Conservation (phyloP, 2,329 filamentous ascomycete genomes). For the Fusarium haematococcum region DNA sequence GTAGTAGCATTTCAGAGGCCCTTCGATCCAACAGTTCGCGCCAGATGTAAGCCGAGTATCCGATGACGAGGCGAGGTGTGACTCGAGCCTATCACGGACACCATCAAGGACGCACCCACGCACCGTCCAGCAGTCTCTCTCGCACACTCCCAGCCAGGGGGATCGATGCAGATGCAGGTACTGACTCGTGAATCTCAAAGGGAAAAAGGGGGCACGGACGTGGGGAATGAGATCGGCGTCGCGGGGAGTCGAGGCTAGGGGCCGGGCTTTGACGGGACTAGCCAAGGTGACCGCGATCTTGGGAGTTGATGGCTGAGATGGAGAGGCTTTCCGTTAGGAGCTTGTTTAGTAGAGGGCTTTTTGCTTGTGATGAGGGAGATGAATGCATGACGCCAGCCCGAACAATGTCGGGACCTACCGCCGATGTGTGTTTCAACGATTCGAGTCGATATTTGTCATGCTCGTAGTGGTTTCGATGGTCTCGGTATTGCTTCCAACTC, state of each 20-base stretch:
- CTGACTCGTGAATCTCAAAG: constrained; percentile 14
- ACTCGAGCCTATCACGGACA: constrained; percentile 3
- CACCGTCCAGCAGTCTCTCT: background rate
- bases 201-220: constrained; percentile 8
- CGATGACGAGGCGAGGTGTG: background rate
- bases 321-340: constrained; percentile 4
- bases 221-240: constrained; percentile 7
- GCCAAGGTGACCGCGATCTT: background rate
- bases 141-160: background rate
- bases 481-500: background rate
- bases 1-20: background rate
- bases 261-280: constrained; percentile 1
- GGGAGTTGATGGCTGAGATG: background rate
- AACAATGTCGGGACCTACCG: background rate
- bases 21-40: background rate
- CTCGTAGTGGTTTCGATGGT: background rate
- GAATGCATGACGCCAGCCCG: constrained; percentile 1
- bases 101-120: background rate
- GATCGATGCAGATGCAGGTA: background rate
- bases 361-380: constrained; percentile 4
- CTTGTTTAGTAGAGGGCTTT: background rate
- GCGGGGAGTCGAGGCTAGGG: constrained; percentile 8
- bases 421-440: background rate
- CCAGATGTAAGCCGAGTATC: background rate
- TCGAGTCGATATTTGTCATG: background rate